Evolutionary conservation across 2,329 filamentous ascomycete species (phyloP).

Genomic region (Sporothrix globosa): DNA sequence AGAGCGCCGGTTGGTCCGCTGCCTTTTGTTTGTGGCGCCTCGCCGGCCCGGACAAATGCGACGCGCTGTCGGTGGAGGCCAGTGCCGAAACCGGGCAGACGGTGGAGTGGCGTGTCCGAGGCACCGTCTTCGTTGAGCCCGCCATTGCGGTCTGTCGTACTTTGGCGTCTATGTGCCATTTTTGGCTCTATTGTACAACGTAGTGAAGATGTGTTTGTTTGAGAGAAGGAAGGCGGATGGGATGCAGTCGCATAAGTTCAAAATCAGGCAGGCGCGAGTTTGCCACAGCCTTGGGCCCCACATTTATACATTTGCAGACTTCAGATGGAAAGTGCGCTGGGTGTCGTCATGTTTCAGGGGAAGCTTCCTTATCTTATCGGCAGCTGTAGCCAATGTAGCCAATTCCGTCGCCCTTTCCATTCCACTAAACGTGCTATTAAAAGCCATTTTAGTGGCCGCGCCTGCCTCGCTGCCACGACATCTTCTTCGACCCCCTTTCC

Average conservation of each 20-base stretch:
- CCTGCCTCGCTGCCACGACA: not conserved
- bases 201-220: not conserved
- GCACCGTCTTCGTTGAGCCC: slow-evolving; percentile 31
- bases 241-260: not conserved
- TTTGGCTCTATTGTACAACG: not conserved
- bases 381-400: not conserved
- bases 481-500: not conserved
- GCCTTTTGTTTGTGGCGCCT: slow-evolving; percentile 38
- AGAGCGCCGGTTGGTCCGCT: slow-evolving; percentile 39
- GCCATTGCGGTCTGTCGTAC: not conserved
- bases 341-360: slow-evolving; percentile 32
- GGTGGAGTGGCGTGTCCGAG: slow-evolving; percentile 57
- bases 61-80: slow-evolving; percentile 59
- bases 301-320: not conserved
- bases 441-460: slow-evolving; percentile 21
- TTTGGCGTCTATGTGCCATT: not conserved
- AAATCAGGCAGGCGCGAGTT: slow-evolving; percentile 11
- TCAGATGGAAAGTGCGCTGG: not conserved
- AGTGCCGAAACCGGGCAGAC: slow-evolving; percentile 58
- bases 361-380: slow-evolving; percentile 26
- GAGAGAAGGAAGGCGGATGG: not conserved
- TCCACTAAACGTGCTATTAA: slow-evolving; percentile 25
- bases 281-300: slow-evolving; percentile 24
- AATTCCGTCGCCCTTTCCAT: not conserved
- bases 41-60: slow-evolving; percentile 60